Evolutionary conservation across 441 rosid species (phyloP).

Genomic region (Syzygium malaccense): DNA sequence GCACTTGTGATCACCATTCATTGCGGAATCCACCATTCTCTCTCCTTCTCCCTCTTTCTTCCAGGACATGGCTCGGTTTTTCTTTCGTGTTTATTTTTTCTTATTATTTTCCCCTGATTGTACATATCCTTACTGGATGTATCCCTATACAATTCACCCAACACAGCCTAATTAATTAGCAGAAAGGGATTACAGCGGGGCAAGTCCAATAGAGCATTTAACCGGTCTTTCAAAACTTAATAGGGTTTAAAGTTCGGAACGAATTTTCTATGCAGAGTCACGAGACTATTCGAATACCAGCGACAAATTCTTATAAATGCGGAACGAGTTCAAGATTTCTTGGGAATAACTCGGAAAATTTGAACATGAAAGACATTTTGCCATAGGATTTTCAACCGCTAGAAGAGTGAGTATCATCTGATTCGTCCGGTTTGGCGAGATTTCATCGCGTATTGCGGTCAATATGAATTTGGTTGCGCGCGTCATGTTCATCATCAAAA

Average conservation of each 20-base stretch:
- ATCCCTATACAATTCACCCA: neutral
- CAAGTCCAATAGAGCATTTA: rapidly evolving
- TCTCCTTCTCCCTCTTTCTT: neutral
- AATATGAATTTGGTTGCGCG: neutral
- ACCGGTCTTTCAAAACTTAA: neutral
- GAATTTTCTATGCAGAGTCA: rapidly evolving
- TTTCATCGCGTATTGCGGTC: neutral
- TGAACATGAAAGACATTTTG: neutral
- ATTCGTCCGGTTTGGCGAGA: neutral
- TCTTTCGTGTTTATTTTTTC: neutral
- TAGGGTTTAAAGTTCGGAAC: rapidly evolving
- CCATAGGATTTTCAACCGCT: neutral
- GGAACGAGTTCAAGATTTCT: neutral
- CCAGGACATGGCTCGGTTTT: neutral
- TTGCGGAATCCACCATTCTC: neutral
- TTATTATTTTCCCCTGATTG: too few relatives aligned
- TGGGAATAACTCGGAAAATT: neutral
- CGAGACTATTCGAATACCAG: neutral
- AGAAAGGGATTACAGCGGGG: rapidly evolving
- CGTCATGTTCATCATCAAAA: neutral
- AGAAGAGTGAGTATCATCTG: neutral
- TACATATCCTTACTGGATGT: too few relatives aligned
- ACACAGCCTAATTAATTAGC: too few relatives aligned
- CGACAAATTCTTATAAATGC: rapidly evolving
- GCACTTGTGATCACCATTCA: neutral